Conservation (phyloP, 768 basidiomycete genomes). For the Trametes maxima region DNA sequence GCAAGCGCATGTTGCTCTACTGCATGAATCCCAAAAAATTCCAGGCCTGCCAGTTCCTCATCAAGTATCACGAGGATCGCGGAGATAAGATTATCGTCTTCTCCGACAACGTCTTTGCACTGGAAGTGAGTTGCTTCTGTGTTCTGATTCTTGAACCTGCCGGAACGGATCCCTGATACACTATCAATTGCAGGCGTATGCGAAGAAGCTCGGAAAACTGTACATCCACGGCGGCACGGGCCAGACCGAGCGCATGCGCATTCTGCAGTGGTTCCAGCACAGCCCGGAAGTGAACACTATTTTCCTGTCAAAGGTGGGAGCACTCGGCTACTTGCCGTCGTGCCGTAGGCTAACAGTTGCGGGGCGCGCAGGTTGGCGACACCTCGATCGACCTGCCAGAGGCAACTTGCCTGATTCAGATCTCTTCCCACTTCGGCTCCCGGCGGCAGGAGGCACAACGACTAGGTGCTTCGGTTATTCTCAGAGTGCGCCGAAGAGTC, state of each 20-base stretch:
- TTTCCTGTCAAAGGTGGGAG: slow-evolving; percentile 82
- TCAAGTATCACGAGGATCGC: slow-evolving; percentile 95
- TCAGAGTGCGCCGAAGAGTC: neutral
- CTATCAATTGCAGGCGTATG: slow-evolving; percentile 68
- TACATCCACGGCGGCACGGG: slow-evolving; percentile 97
- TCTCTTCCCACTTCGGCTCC: slow-evolving; percentile 98
- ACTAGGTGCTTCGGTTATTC: slow-evolving; percentile 56
- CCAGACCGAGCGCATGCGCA: slow-evolving; percentile 93
- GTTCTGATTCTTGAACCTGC: neutral
- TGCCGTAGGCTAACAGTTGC: neutral
- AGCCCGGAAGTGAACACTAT: slow-evolving; percentile 96
- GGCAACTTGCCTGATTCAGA: slow-evolving; percentile 98
- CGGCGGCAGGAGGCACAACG: slow-evolving; percentile 97
- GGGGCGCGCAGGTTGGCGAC: slow-evolving; percentile 76
- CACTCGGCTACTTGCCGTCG: neutral
- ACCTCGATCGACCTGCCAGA: slow-evolving; percentile 99
- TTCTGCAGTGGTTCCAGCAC: slow-evolving; percentile 94
- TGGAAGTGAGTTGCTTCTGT: slow-evolving; percentile 69
- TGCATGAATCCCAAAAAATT: slow-evolving; percentile 99
- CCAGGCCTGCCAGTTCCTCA: slow-evolving; percentile 97
- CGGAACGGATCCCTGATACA: neutral
- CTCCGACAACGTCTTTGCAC: slow-evolving; percentile 95
- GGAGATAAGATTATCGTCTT: slow-evolving; percentile 99
- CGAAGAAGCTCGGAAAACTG: slow-evolving; percentile 88
- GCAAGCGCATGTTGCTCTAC: slow-evolving; percentile 94